A percentile compares a stretch with the other conserved stretches of the same genome.
phyloP scores from a whole-genome alignment of 768 basidiomycete species.

The Epithele typhae region DNA sequence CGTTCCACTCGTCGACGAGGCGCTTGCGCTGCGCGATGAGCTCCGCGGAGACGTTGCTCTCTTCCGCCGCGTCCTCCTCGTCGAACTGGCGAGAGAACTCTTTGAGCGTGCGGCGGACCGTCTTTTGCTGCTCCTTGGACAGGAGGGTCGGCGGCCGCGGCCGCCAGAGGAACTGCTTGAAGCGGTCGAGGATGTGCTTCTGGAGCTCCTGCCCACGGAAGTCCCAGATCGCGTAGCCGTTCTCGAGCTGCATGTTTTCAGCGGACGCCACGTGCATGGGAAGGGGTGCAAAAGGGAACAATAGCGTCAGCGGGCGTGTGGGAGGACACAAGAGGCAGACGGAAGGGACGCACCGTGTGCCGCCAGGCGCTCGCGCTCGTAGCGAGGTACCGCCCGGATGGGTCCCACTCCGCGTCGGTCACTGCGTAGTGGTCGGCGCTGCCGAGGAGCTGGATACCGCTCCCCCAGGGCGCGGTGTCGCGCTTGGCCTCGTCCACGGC shows the following conservation, averaged over 20 bases:
- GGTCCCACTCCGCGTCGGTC: constrained; percentile 98
- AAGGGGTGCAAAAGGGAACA: too few species aligned
- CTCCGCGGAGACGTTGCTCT: constrained; percentile 92
- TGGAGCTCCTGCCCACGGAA: constrained; percentile 96
- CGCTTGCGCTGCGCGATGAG: constrained; percentile 85
- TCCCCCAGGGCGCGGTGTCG: constrained; percentile 61
- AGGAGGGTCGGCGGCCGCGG: constrained; percentile 90
- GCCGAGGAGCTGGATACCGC: constrained; percentile 79
- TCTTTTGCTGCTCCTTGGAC: constrained; percentile 81
- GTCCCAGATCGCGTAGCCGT: constrained; percentile 96
- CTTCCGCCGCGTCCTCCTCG: constrained; percentile 94
- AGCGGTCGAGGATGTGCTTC: constrained; percentile 84
- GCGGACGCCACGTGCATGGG: too few species aligned
- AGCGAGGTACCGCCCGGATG: constrained; percentile 87
- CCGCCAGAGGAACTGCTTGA: constrained; percentile 99
- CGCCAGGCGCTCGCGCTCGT: constrained; percentile 95
- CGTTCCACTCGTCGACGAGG: constrained; percentile 98
- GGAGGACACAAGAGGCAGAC: too few species aligned
- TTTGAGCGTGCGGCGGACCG: constrained; percentile 81
- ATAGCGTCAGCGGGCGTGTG: too few species aligned
- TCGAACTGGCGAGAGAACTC: constrained; percentile 92
- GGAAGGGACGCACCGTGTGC: constrained; percentile 66
- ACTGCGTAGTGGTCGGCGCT: constrained; percentile 94
- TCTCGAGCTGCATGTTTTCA: constrained; percentile 87
- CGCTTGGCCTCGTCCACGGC: constrained; percentile 56